These are phyloP conservation scores for Periconia digitata DNA, from an alignment of 2,329 filamentous ascomycete genomes.

Conservation along the genomic window DNA sequence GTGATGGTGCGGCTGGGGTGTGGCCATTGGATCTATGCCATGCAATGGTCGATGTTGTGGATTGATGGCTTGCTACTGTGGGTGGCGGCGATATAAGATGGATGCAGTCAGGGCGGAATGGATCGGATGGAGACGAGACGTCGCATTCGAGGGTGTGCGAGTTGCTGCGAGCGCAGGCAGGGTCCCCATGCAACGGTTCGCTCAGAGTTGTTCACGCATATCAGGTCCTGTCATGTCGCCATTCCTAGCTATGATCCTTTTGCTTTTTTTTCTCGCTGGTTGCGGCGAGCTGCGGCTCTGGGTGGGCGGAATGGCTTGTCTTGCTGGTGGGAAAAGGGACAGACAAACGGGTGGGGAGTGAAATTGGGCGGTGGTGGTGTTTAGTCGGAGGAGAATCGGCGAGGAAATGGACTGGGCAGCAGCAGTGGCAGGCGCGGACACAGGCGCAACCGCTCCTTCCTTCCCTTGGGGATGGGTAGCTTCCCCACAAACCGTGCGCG, in stretches of 20 bases:
- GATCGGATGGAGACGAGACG: background rate
- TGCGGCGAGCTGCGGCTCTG: too few species aligned
- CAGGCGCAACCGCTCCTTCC: too few species aligned
- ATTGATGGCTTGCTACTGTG: background rate
- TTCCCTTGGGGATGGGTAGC: background rate
- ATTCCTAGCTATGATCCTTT: background rate
- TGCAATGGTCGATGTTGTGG: background rate
- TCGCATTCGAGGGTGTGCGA: background rate
- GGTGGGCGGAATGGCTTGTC: too few species aligned
- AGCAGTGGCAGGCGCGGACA: background rate
- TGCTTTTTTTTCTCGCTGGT: too few species aligned
- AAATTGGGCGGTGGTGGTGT: too few species aligned
- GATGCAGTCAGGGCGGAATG: background rate
- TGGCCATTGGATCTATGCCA: conserved; percentile 1
- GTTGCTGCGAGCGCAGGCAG: background rate
- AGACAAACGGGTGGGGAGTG: too few species aligned
- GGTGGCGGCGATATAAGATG: background rate
- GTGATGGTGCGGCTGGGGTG: conserved; percentile 10
- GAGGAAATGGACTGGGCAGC: too few species aligned
- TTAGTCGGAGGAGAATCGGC: too few species aligned
- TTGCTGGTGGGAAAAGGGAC: too few species aligned
- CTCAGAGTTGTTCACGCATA: background rate
- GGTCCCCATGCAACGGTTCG: background rate
- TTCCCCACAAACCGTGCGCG: background rate
- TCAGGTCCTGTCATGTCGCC: background rate